Percentiles rank a stretch among this genome's conserved stretches.
Conservation (phyloP, 2,329 filamentous ascomycete genomes). For the Fusarium beomiforme region DNA sequence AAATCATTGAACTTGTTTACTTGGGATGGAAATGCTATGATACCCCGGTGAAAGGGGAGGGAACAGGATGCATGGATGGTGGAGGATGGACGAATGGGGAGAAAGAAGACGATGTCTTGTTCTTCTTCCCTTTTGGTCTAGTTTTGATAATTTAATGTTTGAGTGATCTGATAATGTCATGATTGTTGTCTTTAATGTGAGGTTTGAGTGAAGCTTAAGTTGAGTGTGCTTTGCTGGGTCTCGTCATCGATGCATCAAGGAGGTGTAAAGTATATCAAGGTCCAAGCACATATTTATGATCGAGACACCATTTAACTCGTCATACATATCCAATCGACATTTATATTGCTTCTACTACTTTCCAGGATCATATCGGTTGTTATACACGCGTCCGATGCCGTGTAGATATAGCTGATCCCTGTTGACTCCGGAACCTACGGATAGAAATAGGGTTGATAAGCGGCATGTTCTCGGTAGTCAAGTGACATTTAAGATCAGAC, state of each 20-base stretch:
- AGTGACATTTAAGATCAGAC: neutral
- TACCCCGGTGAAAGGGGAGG: constrained; percentile 35
- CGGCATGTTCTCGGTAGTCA: neutral
- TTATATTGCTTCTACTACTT: no score
- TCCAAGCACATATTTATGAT: neutral
- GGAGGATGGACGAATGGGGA: neutral
- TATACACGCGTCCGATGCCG: no score
- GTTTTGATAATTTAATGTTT: constrained; percentile 30
- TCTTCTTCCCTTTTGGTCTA: constrained; percentile 20
- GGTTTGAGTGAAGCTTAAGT: neutral
- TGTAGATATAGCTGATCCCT: neutral
- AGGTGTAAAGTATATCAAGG: neutral
- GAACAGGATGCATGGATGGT: constrained; percentile 15
- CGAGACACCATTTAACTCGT: neutral
- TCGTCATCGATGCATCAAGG: neutral
- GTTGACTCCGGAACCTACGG: constrained; percentile 23
- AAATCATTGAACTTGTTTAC: constrained; percentile 8
- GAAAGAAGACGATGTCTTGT: constrained; percentile 6
- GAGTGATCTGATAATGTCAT: constrained; percentile 9
- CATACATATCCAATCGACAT: no score
- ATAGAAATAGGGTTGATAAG: neutral
- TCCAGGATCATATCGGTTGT: no score
- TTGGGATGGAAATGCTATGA: constrained; percentile 33
- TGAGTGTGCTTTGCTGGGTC: no score
- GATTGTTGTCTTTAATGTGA: neutral